Evolutionary conservation across 257 asterid species (phyloP).

Genomic region (Galeopsis tetrahit): DNA sequence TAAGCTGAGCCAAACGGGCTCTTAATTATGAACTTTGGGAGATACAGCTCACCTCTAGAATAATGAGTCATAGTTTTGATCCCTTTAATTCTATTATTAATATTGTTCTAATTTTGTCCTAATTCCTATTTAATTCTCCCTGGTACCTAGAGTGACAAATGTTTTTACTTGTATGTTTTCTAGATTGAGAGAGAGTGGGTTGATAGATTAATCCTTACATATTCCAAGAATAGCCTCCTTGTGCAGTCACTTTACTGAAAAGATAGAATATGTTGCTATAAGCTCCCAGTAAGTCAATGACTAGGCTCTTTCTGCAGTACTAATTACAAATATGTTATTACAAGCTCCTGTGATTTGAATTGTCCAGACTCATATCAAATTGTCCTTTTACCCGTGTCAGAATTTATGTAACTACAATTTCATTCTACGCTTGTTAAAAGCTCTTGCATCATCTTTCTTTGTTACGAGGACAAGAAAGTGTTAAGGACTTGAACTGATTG

Average conservation of each 20-base stretch:
- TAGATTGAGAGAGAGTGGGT: neutral
- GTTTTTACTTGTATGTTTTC: neutral
- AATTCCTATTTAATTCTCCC: neutral
- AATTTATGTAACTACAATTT: neutral
- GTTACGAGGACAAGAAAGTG: neutral
- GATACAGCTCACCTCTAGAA: neutral
- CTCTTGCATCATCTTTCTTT: neutral
- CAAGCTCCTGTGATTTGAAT: neutral
- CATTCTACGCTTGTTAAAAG: slow-evolving; percentile 17
- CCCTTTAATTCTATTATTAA: neutral
- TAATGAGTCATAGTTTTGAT: neutral
- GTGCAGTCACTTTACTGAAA: neutral
- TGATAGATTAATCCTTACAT: neutral
- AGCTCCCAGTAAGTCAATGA: neutral
- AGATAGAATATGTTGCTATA: neutral
- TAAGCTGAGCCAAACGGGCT: too few species aligned
- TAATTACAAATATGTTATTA: neutral
- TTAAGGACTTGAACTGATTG: neutral
- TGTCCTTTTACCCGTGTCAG: neutral
- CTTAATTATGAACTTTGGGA: neutral
- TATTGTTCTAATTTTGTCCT: neutral
- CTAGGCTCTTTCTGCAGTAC: neutral
- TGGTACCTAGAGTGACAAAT: neutral
- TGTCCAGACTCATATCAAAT: neutral
- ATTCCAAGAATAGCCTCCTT: neutral